Percentiles rank a stretch among this genome's conserved stretches.
Conservation (phyloP, 768 basidiomycete species). For the Pisolithus marmoratus region DNA sequence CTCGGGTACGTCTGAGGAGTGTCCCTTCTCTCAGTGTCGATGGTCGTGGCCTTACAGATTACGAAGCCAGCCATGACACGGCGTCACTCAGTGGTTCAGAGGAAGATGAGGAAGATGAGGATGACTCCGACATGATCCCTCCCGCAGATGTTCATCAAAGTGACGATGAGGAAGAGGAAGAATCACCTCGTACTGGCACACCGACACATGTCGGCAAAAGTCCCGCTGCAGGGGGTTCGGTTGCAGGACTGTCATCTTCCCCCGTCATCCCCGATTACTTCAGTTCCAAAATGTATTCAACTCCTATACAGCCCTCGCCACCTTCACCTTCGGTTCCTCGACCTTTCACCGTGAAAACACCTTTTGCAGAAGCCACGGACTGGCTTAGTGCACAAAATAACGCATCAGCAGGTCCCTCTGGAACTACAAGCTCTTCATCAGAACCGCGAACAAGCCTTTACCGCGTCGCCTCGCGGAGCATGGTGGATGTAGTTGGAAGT, state of each 20-base stretch:
- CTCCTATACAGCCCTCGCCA: constrained; percentile 2
- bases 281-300: constrained; percentile 6
- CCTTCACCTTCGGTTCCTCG: constrained; percentile 9
- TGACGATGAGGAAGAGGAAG: constrained; percentile 30
- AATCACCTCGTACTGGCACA: constrained; percentile 17
- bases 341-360: constrained; percentile 15
- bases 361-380: constrained; percentile 2
- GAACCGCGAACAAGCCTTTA: constrained; percentile 41
- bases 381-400: not conserved
- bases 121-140: constrained; percentile 30
- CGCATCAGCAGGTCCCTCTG: constrained; percentile 1
- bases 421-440: constrained; percentile 3
- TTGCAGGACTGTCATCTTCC: constrained; percentile 2
- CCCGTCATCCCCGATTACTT: not conserved
- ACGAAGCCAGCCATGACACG: constrained; percentile 16
- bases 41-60: constrained; percentile 23
- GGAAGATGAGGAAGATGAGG: constrained; percentile 29
- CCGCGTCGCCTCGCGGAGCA: constrained; percentile 57
- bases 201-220: not conserved
- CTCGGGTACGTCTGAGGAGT: constrained; percentile 35
- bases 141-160: constrained; percentile 33
- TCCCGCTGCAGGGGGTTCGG: too few relatives aligned
- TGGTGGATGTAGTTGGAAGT: constrained; percentile 47
- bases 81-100: constrained; percentile 25
- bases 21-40: constrained; percentile 51